Conservation (phyloP, 441 rosid species). For the Adansonia rubrostipa region DNA sequence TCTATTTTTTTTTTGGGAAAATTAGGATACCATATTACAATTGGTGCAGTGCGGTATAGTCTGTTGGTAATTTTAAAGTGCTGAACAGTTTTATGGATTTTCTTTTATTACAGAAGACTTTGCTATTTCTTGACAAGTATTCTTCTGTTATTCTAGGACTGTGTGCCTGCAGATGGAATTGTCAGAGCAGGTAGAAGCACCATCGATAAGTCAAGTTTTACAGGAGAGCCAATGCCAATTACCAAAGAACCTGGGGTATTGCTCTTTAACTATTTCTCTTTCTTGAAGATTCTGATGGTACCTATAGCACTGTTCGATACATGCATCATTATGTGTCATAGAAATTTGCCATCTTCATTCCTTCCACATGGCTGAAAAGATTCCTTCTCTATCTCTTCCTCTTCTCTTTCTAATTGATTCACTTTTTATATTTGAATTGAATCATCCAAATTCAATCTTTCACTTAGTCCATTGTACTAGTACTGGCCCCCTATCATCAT, state of each 20-base stretch:
- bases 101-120: constrained; percentile 19
- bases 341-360: not conserved
- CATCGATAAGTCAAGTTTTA: constrained; percentile 92
- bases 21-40: not conserved
- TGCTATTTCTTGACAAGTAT: constrained; percentile 21
- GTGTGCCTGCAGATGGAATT: constrained; percentile 91
- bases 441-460: constrained; percentile 9
- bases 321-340: constrained; percentile 7
- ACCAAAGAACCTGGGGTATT: constrained; percentile 89
- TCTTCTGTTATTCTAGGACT: constrained; percentile 58
- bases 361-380: not conserved
- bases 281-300: constrained; percentile 4
- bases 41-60: constrained; percentile 16
- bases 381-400: not conserved
- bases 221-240: constrained; percentile 97
- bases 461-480: constrained; percentile 11
- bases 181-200: constrained; percentile 95
- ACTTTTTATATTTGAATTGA: not conserved
- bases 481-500: constrained; percentile 32
- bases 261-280: constrained; percentile 29
- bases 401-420: not conserved
- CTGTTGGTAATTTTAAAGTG: not conserved
- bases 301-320: not conserved
- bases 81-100: constrained; percentile 4
- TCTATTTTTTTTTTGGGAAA: not conserved